Base-by-base conservation (phyloP, 345 rosid species). In the Isatis tinctoria region DNA sequence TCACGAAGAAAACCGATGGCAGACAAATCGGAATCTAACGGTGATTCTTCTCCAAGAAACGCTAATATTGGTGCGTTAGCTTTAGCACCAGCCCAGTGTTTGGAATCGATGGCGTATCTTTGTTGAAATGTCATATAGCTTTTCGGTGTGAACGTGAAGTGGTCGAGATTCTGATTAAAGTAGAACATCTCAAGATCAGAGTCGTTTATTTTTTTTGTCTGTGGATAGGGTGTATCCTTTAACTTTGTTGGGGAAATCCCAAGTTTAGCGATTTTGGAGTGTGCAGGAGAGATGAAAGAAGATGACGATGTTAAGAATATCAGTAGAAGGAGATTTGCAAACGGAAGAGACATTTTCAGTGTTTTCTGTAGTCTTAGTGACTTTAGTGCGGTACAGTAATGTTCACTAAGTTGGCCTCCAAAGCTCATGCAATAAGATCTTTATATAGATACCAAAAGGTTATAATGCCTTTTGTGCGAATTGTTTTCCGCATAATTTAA, bases 71-170 rank as follows among this genome's bases (percentile, higher is more conserved):
- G 88, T 1, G 93, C 69, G 4, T 63, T 77, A 14, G 75, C 13
- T 51, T 74, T 82, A 6, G 84, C 71, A 2, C 93, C 90, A 6
- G 70, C 83, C 90, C 88, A 88, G 16, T 79, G 7, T 62, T 75
- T 84, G 59, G 78, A 80, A 70, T 83, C 77, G 2, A 86, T 74
- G 0, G 76, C 57, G 4, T 82, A 86, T 78, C 82, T 82, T 56
- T 88, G 88, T 76, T 57, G 79, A 58, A 88, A 88, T 10, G 82
- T 75, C 10, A 78, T 68, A 71, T 82, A 86, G 69, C 93, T 86
- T 41, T 88, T 77, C 0, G 88, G 86, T 53, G 71, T 77, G 59
- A 72, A 88, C 45, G 73, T 82, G 78, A 88, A 86, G 59, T 88
- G 93, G 62, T 88, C 90, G 1, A 88, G 84, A 30, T 69, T 84